Percentiles rank a stretch among this genome's conserved stretches.
phyloP scores from a whole-genome alignment of 345 rosid species.

The Eucalyptus erythrocorys region DNA sequence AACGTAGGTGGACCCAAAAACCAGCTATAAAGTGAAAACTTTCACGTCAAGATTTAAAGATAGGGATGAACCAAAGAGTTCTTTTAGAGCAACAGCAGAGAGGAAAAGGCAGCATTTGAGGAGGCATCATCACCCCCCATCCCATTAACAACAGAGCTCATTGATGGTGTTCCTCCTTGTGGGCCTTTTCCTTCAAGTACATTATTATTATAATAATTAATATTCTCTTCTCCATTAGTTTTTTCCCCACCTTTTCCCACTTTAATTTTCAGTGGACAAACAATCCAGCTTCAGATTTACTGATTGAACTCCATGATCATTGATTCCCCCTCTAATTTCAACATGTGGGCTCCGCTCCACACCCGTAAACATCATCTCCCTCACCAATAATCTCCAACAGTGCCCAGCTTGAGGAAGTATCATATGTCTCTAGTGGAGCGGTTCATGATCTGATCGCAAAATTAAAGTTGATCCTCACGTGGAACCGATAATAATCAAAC shows the following conservation, averaged over 20 bases:
- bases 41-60: not conserved
- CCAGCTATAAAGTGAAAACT: conserved; percentile 12
- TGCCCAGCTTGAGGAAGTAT: not conserved
- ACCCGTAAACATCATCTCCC: not conserved
- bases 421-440: not conserved
- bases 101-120: not conserved
- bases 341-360: not conserved
- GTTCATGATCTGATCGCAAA: not conserved
- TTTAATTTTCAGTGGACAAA: not conserved
- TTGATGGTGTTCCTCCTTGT: conserved; percentile 42
- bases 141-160: conserved; percentile 33
- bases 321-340: conserved; percentile 6
- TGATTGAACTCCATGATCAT: conserved; percentile 2
- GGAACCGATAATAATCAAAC: not conserved
- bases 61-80: not conserved
- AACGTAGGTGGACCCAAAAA: not conserved
- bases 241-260: conserved; percentile 1
- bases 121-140: conserved; percentile 46
- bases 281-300: not conserved
- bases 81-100: not conserved
- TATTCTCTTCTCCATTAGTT: not conserved
- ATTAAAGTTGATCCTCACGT: not conserved
- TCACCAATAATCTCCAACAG: not conserved
- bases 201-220: not conserved
- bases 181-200: conserved; percentile 18